Percentiles rank a stretch among this genome's conserved stretches.
Evolutionary conservation across 345 rosid species (phyloP).

Genomic region (Citrus glauca): DNA sequence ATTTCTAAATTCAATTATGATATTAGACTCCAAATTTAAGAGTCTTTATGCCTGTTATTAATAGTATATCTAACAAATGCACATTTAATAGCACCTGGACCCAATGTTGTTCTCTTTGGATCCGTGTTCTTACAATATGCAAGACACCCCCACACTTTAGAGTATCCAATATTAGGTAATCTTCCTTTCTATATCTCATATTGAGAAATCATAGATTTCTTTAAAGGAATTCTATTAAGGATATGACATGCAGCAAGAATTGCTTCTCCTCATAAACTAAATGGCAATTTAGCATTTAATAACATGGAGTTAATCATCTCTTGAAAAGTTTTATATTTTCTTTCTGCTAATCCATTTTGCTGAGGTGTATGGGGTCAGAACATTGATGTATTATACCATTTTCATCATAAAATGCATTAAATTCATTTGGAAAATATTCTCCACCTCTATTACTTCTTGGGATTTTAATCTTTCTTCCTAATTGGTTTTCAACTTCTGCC

Average conservation of each 20-base stretch:
- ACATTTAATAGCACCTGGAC: neutral
- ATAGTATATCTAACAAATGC: neutral
- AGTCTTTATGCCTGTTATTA: slow-evolving; percentile 1
- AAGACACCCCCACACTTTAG: neutral
- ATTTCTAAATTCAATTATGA: slow-evolving; percentile 3
- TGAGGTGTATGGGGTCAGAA: neutral
- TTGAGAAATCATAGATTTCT: neutral
- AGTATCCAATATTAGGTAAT: neutral
- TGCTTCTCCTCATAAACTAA: neutral
- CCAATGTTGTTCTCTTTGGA: neutral
- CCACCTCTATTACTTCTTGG: no score
- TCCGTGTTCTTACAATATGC: neutral
- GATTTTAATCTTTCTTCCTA: no score
- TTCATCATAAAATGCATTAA: no score
- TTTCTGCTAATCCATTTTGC: neutral
- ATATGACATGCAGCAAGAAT: neutral
- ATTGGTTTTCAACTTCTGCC: no score
- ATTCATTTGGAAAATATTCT: no score
- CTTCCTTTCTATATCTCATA: neutral
- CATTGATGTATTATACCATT: neutral
- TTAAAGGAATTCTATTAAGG: neutral
- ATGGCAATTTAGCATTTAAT: neutral
- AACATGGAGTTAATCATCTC: neutral
- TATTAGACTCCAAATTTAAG: slow-evolving; percentile 2
- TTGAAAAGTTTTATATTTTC: neutral